These are phyloP conservation scores for Gossypium australe DNA, from an alignment of 345 rosid genomes.

Conservation along the genomic window DNA sequence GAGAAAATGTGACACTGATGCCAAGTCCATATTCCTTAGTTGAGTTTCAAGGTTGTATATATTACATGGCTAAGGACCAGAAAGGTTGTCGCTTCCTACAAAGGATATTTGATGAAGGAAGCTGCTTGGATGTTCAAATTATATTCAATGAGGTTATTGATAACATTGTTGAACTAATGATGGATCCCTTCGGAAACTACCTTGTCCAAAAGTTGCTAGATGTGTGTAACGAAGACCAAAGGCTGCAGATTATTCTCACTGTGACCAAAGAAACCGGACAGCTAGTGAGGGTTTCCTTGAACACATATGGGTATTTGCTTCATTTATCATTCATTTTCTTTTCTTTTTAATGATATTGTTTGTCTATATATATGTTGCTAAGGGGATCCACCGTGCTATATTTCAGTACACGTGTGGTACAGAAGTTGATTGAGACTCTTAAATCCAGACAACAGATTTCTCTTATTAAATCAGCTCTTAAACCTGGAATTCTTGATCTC, in stretches of 20 bases:
- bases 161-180: constrained; percentile 41
- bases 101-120: constrained; percentile 47
- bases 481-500: constrained; percentile 58
- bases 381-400: constrained; percentile 4
- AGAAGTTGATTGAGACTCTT: constrained; percentile 67
- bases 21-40: constrained; percentile 32
- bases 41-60: constrained; percentile 37
- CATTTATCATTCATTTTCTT: not conserved
- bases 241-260: constrained; percentile 32
- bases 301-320: constrained; percentile 50
- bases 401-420: constrained; percentile 69
- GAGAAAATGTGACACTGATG: constrained; percentile 20
- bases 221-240: constrained; percentile 41
- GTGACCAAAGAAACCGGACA: constrained; percentile 34
- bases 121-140: constrained; percentile 22
- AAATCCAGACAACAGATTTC: constrained; percentile 54
- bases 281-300: constrained; percentile 42
- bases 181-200: constrained; percentile 59
- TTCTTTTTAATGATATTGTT: not conserved
- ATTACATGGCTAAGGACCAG: constrained; percentile 50
- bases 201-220: constrained; percentile 51
- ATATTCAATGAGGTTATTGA: constrained; percentile 34
- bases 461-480: constrained; percentile 43
- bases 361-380: not conserved
- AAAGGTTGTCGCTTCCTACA: constrained; percentile 52